Evolutionary conservation across 495 filamentous ascomycete species (phyloP).

Genomic region (Annulohypoxylon stygium): DNA sequence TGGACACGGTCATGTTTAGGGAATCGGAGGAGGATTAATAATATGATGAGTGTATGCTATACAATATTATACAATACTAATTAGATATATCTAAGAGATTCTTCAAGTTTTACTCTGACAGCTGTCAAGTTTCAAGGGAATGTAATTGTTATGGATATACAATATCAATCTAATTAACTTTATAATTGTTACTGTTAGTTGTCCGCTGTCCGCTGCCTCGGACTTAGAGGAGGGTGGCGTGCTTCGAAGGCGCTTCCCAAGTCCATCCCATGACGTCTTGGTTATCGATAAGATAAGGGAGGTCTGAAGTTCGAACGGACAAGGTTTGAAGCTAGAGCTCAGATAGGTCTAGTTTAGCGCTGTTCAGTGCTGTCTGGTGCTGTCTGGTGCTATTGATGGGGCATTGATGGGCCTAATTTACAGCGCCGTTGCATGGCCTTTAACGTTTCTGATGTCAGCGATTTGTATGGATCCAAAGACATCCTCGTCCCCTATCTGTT

Average conservation of each 20-base stretch:
- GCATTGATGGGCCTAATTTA: conserved; percentile 4
- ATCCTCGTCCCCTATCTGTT: neutral
- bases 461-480: conserved; percentile 7
- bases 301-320: neutral
- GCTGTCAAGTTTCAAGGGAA: neutral
- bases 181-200: neutral
- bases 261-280: conserved; percentile 34
- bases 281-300: conserved; percentile 40
- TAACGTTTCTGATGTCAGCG: conserved; percentile 43
- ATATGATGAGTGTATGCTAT: conserved; percentile 1
- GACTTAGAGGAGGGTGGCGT: neutral
- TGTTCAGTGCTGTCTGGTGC: neutral
- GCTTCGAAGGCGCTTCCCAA: neutral
- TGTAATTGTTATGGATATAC: neutral
- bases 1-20: conserved; percentile 39
- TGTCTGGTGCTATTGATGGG: neutral
- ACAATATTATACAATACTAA: conserved; percentile 2
- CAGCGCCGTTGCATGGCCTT: conserved; percentile 9
- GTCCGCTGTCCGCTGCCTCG: conserved; percentile 2
- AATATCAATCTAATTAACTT: neutral
- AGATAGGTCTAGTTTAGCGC: neutral
- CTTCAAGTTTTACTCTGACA: neutral
- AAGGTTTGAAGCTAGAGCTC: conserved; percentile 13
- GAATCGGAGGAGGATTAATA: neutral
- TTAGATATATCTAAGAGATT: neutral